Evolutionary conservation across 108 stramenopile species (phyloP), one percentile per base, ranked within the genome.

Genomic region (Fistulifera pelliculosa): DNA sequence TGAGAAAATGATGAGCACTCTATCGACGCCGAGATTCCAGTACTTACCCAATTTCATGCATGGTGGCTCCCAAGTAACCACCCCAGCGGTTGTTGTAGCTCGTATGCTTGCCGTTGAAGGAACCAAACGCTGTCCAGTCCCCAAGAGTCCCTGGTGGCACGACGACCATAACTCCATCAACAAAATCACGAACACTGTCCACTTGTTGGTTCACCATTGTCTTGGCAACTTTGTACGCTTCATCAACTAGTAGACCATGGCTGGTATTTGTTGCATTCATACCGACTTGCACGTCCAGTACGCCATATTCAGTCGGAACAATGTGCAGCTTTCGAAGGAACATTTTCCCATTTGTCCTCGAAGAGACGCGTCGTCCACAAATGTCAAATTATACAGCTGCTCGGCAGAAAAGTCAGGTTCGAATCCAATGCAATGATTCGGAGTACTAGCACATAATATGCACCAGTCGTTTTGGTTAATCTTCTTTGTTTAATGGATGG

Each of bases 31-130:
- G 3, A 6, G 8, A 35, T 6, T 35, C 6, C 31, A 35, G 3
- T 6, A 35, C 31, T 4, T 45, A 21, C 21, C 50, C 27, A 4
- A 51, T 23, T 51, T 51, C 50, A 12, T 51, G 50, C 50, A 27
- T 27, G n/a, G 23, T 51, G 27, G 25, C 23, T 8, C 26, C 50
- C 23, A 51, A 22, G 26, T 51, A 51, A 5, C 25, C 26, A 8
- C 7, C 50, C 50, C 50, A 51, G 6, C 3, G n/a, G 21, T 51
- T 23, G 12, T 51, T 51, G 12, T 27, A 51, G 50, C 16, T 23
- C 4, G 44, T 45, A 19, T 45, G 44, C 44, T 45, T 17, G 4
- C 44, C 44, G 6, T 17, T 17, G 21, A 45, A 19, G 7, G 44
- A 19, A 6, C 44, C 44, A 45, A 45, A 45, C 6, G 44, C 44